Evolutionary conservation across 129 eudicot genomes (phyloP).

Genomic region (Centrapalus pauciflorus): DNA sequence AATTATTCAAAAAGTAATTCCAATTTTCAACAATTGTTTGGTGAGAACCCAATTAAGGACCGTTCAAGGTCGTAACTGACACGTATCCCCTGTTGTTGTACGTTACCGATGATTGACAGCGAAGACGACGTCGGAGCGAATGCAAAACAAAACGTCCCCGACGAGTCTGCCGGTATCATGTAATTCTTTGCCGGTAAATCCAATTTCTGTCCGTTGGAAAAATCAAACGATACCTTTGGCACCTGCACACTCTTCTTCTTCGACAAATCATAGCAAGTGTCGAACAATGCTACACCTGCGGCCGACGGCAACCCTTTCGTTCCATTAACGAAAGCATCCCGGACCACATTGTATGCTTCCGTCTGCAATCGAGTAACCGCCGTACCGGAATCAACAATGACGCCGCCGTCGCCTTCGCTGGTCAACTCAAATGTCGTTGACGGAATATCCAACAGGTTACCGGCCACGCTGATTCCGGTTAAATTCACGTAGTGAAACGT

Average conservation of each 20-base stretch:
- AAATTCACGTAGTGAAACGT: conserved; percentile 58
- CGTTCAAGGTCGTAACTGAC: conserved; percentile 53
- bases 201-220: conserved; percentile 50
- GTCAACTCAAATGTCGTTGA: conserved; percentile 27
- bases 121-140: conserved; percentile 72
- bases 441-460: conserved; percentile 34
- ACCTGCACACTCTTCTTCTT: conserved; percentile 50
- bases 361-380: conserved; percentile 62
- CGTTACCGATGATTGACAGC: conserved; percentile 64
- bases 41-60: conserved; percentile 49
- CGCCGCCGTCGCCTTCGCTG: conserved; percentile 61
- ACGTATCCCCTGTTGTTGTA: conserved; percentile 86
- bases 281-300: conserved; percentile 55
- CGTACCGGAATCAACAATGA: conserved; percentile 69
- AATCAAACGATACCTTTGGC: conserved; percentile 66
- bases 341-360: conserved; percentile 44
- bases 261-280: conserved; percentile 62
- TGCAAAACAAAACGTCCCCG: conserved; percentile 71
- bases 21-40: conserved; percentile 35
- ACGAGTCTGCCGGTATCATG: conserved; percentile 63
- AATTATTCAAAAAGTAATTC: no score
- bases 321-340: conserved; percentile 55
- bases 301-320: conserved; percentile 38
- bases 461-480: conserved; percentile 60
- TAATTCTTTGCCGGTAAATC: conserved; percentile 68